Conservation (phyloP, 2,329 filamentous ascomycete genomes). For the Arachnopeziza araneosa region DNA sequence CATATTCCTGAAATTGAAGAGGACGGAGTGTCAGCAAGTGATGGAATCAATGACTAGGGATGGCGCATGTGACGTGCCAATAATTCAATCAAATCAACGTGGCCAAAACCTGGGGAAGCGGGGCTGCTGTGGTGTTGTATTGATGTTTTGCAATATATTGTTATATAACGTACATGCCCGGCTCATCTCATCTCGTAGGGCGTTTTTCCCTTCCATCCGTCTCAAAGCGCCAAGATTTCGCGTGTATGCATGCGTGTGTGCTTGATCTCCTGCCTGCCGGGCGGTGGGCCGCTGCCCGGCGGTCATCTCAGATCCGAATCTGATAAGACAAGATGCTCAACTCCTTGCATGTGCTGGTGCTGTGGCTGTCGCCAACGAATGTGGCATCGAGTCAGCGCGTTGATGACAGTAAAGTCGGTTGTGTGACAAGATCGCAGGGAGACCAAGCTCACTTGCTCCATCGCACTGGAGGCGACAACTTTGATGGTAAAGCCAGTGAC, state of each 20-base stretch:
- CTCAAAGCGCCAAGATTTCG: no score
- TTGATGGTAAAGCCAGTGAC: background rate
- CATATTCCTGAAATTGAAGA: background rate
- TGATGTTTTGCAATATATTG: background rate
- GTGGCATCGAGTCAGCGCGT: background rate
- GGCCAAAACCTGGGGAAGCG: background rate
- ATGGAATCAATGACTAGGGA: background rate
- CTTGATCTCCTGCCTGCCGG: no score
- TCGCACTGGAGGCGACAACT: background rate
- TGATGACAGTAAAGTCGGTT: background rate
- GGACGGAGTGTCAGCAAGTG: background rate
- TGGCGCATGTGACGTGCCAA: background rate
- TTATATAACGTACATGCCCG: background rate
- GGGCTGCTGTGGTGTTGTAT: background rate
- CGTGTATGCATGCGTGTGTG: no score
- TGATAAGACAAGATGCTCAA: background rate
- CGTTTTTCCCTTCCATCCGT: background rate
- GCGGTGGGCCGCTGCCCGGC: no score
- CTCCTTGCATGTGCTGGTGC: background rate
- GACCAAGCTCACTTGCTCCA: background rate
- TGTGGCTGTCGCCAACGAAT: background rate
- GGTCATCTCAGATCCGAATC: background rate
- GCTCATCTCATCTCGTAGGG: background rate
- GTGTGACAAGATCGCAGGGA: background rate
- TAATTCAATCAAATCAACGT: background rate